Percentiles rank a stretch among this genome's conserved stretches.
phyloP scores from a whole-genome alignment of 805 yeast genomes.

The Suhomyces tanzawaensis region DNA sequence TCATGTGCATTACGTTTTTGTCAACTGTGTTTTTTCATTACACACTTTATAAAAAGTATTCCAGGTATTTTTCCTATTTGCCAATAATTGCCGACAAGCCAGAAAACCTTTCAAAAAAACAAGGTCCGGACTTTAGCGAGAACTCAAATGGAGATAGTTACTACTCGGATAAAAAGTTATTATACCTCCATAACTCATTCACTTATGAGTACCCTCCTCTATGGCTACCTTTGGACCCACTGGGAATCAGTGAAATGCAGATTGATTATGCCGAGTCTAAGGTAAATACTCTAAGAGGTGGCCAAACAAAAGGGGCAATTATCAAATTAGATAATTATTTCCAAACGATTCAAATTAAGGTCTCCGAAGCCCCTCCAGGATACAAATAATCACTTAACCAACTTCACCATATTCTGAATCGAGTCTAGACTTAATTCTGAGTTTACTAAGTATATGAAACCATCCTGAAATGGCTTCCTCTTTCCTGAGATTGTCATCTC shows the following conservation, averaged over 20 bases:
- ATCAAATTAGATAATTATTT: constrained; percentile 13
- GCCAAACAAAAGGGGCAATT: constrained; percentile 25
- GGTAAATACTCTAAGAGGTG: constrained; percentile 17
- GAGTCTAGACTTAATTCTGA: constrained; percentile 17
- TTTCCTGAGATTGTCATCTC: constrained; percentile 3
- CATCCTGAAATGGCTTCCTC: constrained; percentile 11
- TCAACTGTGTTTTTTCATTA: constrained; percentile 58
- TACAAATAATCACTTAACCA: constrained; percentile 17
- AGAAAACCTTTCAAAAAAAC: not conserved
- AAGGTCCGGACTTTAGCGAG: not conserved
- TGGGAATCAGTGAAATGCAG: constrained; percentile 26
- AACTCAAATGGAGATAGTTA: constrained; percentile 7
- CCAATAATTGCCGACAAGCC: constrained; percentile 26
- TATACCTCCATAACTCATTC: constrained; percentile 39
- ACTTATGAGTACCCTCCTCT: constrained; percentile 34
- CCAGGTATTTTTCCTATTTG: constrained; percentile 25
- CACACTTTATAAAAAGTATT: constrained; percentile 44
- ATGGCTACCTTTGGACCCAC: constrained; percentile 41
- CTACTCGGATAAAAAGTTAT: constrained; percentile 23
- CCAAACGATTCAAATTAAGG: constrained; percentile 13
- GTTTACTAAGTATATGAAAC: constrained; percentile 6
- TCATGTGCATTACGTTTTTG: constrained; percentile 51
- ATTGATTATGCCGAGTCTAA: constrained; percentile 16
- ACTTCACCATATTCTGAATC: constrained; percentile 8
- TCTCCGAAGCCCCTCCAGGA: constrained; percentile 35